Base-by-base conservation (phyloP, 2,329 filamentous ascomycete species). In the Colletotrichum sp. region DNA sequence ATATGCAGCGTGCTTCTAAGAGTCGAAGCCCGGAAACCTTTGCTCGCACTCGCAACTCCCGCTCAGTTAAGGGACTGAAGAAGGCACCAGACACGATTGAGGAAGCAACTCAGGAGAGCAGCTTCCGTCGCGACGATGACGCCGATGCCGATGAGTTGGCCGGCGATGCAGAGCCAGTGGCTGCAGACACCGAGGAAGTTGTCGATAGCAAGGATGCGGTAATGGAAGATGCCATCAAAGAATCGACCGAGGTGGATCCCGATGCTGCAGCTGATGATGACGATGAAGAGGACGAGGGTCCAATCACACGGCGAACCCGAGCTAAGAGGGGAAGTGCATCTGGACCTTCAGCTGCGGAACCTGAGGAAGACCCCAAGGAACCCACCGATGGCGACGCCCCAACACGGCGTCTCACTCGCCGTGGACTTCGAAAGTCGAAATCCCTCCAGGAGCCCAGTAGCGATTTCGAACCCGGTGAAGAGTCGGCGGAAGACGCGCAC, bases 391-490 rank as follows among this genome's bases (percentile, higher is more conserved):
- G 81, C 13, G 81, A 82, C 15, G 81, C 80, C n/a, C 80, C 82
- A n/a, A 83, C 85, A 29, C 85, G 89, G 29, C 89, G 90, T 8
- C 82, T 91, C 62, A 91, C 85, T 15, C 88, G 86, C 70, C 88
- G 86, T 71, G 86, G 84, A 16, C 79, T 82, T 67, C 88, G 87
- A 57, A 86, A 87, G 77, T 88, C 87, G 8, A 87, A 87, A 78
- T 88, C 87, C 8, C 80, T 85, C 3, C 87, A 90, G 72, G 90
- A 92, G 74, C 88, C 87, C 7, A 92, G 90, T 68, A 92, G 90
- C 79, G 91, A 92, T 78, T 92, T 92, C 79, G 91, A 92, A 71
- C 91, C 91, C 22, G 89, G 87, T 16, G 89, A 92, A 29, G 91
- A 92, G 69, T 92, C 90, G 0, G 91, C 88, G 7, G 71, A 91